phyloP scores from a whole-genome alignment of 768 basidiomycete species.

The Russula compacta region DNA sequence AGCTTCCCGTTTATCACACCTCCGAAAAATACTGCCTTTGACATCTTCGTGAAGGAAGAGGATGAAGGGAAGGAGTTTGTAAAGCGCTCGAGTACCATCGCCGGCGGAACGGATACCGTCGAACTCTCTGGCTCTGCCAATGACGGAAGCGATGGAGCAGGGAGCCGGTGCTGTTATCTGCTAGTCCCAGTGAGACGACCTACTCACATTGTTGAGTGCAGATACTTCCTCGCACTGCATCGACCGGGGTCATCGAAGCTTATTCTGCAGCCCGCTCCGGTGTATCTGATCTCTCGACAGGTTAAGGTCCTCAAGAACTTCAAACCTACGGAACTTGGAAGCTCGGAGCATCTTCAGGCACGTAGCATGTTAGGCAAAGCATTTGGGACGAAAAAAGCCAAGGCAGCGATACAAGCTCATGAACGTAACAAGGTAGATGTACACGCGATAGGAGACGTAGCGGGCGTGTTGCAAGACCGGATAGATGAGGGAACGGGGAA shows the following conservation, averaged over 20 bases:
- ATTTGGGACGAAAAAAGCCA: slow-evolving; percentile 94
- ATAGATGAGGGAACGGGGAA: slow-evolving; percentile 67
- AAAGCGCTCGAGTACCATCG: slow-evolving; percentile 39
- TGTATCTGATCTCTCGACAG: slow-evolving; percentile 62
- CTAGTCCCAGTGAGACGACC: too few species aligned
- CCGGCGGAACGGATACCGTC: slow-evolving; percentile 75
- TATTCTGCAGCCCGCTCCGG: slow-evolving; percentile 54
- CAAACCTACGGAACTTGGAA: slow-evolving; percentile 39
- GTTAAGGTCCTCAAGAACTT: slow-evolving; percentile 80
- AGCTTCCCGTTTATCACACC: slow-evolving; percentile 60
- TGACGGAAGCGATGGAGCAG: slow-evolving; percentile 39
- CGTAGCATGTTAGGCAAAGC: slow-evolving; percentile 78
- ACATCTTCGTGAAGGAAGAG: slow-evolving; percentile 41
- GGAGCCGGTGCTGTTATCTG: slow-evolving; percentile 52
- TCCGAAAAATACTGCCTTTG: slow-evolving; percentile 49
- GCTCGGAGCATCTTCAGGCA: slow-evolving; percentile 50
- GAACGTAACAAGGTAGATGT: slow-evolving; percentile 90
- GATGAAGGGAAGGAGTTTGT: slow-evolving; percentile 28
- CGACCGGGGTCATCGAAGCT: slow-evolving; percentile 69
- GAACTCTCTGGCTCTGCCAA: slow-evolving; percentile 71
- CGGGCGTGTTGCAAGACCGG: slow-evolving; percentile 70
- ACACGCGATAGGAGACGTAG: slow-evolving; percentile 77
- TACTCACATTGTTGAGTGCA: slow-evolving; percentile 23
- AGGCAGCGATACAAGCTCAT: slow-evolving; percentile 70
- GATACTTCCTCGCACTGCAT: slow-evolving; percentile 79